Conservation (phyloP, 768 basidiomycete genomes). For the Gymnopilus junonius region DNA sequence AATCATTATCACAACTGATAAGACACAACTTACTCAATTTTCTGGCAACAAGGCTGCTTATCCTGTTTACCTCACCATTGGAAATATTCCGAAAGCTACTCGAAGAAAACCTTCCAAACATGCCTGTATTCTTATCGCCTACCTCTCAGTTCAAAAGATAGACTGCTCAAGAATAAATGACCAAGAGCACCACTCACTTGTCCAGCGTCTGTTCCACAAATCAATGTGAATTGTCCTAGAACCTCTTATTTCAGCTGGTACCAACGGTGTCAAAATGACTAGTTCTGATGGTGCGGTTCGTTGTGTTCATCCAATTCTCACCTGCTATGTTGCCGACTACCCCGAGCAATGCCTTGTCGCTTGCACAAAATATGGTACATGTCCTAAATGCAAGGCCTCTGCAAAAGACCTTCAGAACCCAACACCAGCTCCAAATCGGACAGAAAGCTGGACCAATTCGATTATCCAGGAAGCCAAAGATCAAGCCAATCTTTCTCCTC, state of each 20-base stretch:
- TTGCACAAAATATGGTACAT: conserved; percentile 28
- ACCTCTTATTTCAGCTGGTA: no score
- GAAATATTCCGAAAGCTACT: conserved; percentile 38
- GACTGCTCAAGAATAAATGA: no score
- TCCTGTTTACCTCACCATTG: conserved; percentile 48
- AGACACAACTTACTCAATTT: no score
- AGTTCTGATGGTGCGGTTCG: no score
- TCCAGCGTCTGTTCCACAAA: no score
- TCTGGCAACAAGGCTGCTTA: conserved; percentile 19
- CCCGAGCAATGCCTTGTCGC: conserved; percentile 45
- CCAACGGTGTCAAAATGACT: no score
- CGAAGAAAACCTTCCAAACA: conserved; percentile 36
- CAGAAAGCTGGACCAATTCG: conserved; percentile 12
- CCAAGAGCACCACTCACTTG: no score
- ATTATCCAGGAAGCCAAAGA: conserved; percentile 16
- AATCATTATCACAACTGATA: conserved; percentile 47
- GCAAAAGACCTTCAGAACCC: conserved; percentile 15
- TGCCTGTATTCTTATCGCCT: conserved; percentile 42
- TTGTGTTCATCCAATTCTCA: conserved; percentile 20
- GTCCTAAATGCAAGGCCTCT: conserved; percentile 17
- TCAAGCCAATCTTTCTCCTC: conserved; percentile 13
- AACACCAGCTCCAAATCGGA: not conserved
- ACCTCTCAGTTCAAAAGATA: no score
- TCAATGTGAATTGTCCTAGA: no score
- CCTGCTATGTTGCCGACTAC: conserved; percentile 32